A percentile compares a stretch with the other conserved stretches of the same genome.
phyloP scores from a whole-genome alignment of 163 green algal species.

The Scenedesmus sp. region DNA sequence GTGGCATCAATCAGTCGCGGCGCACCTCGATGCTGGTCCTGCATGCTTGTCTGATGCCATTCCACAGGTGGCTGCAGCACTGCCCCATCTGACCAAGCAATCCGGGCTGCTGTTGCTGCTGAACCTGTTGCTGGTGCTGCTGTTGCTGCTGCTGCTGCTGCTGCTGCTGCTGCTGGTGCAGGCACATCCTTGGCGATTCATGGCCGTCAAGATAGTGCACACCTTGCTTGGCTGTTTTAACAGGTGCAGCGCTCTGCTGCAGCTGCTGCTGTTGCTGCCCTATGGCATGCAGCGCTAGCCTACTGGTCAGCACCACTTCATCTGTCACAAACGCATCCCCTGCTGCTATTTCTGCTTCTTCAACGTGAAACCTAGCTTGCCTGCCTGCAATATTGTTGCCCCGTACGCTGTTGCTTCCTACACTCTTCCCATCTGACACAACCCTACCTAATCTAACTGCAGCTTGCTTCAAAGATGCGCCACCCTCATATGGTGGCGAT shows the following conservation, averaged over 20 bases:
- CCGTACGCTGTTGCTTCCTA: not conserved
- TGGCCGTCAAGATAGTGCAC: not conserved
- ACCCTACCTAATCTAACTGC: not conserved
- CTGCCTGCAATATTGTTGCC: not conserved
- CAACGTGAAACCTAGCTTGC: not conserved
- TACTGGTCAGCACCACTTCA: not conserved
- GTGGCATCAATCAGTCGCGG: not conserved
- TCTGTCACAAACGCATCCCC: not conserved
- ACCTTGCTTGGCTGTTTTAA: not conserved
- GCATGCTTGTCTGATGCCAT: not conserved
- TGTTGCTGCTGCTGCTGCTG: slow-evolving; percentile 9
- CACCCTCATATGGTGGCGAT: not conserved
- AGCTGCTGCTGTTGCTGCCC: slow-evolving; percentile 13
- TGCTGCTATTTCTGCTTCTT: not conserved
- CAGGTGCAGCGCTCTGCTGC: not conserved
- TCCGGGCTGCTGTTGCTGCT: not conserved
- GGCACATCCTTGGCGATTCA: not conserved
- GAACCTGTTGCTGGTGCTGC: slow-evolving; percentile 15
- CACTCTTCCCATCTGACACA: not conserved
- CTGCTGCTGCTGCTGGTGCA: slow-evolving; percentile 31
- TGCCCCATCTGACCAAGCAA: not conserved
- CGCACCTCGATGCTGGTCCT: not conserved
- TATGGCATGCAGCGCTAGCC: not conserved
- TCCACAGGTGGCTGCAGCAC: not conserved
- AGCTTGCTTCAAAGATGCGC: not conserved